Conservation (phyloP, 768 basidiomycete genomes). For the Coprinellus micaceus region DNA sequence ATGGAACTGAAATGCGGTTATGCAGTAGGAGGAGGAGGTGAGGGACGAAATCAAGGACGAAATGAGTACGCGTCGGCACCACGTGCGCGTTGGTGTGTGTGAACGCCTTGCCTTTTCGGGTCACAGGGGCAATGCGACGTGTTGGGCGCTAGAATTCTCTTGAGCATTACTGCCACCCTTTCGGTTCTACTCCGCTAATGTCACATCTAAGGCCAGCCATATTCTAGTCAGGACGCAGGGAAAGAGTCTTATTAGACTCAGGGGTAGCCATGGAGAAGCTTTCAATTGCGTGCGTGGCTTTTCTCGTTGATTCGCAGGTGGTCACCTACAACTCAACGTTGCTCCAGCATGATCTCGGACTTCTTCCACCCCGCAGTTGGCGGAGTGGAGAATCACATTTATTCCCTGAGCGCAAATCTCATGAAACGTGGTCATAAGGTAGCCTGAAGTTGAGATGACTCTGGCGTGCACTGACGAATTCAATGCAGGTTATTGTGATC, state of each 20-base stretch:
- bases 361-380: constrained; percentile 95
- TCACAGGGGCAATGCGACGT: too few species aligned
- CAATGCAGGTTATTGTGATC: constrained; percentile 79
- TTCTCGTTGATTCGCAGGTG: neutral
- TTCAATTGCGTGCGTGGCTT: constrained; percentile 21
- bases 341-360: constrained; percentile 84
- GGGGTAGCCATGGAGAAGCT: constrained; percentile 12
- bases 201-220: too few species aligned
- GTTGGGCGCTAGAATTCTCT: too few species aligned
- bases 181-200: too few species aligned
- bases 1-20: neutral
- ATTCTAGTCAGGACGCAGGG: too few species aligned
- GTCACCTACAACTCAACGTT: too few species aligned
- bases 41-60: neutral
- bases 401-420: constrained; percentile 83
- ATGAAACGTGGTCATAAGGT: constrained; percentile 84
- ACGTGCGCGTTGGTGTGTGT: neutral
- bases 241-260: too few species aligned
- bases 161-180: too few species aligned
- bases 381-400: constrained; percentile 96
- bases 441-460: neutral
- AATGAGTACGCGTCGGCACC: constrained; percentile 8
- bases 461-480: neutral
- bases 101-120: neutral
- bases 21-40: neutral